A percentile compares a stretch with the other conserved stretches of the same genome.
Evolutionary conservation across 2,329 filamentous ascomycete species (phyloP).

Genomic region (Metarhizium rileyi): DNA sequence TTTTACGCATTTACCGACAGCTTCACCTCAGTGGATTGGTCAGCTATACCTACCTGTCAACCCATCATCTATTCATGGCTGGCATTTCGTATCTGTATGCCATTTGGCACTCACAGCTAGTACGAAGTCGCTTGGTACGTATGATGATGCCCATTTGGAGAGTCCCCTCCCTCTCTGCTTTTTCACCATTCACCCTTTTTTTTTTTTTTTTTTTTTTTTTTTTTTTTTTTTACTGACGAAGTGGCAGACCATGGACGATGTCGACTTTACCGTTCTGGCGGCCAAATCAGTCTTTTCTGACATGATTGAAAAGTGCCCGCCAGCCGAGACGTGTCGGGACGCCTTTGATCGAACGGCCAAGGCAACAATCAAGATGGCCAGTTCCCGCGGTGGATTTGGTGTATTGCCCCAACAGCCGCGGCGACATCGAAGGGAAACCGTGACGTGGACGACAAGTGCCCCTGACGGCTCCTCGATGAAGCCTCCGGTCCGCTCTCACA

Average conservation of each 20-base stretch:
- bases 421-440: constrained; percentile 18
- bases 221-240: not conserved
- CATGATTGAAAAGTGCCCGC: constrained; percentile 87
- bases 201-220: too few relatives aligned
- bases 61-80: constrained; percentile 95
- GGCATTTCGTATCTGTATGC: constrained; percentile 94
- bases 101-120: constrained; percentile 89
- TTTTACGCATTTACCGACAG: constrained; percentile 81
- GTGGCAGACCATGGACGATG: constrained; percentile 71
- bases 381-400: constrained; percentile 76
- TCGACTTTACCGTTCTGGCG: constrained; percentile 92
- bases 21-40: constrained; percentile 80
- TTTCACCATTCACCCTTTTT: too few relatives aligned
- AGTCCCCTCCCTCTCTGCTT: not conserved
- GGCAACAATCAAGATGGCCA: constrained; percentile 90
- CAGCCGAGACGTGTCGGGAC: constrained; percentile 87
- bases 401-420: constrained; percentile 19
- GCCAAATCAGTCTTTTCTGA: constrained; percentile 89
- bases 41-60: constrained; percentile 92
- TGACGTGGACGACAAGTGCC: constrained; percentile 21
- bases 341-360: constrained; percentile 93
- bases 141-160: not conserved
- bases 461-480: constrained; percentile 16
- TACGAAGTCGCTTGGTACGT: constrained; percentile 75
- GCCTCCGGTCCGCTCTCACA: constrained; percentile 13